Evolutionary conservation across 2,329 filamentous ascomycete genomes (phyloP), one percentile per base, ranked within the genome.

Genomic region (Tolypocladium amazonense): DNA sequence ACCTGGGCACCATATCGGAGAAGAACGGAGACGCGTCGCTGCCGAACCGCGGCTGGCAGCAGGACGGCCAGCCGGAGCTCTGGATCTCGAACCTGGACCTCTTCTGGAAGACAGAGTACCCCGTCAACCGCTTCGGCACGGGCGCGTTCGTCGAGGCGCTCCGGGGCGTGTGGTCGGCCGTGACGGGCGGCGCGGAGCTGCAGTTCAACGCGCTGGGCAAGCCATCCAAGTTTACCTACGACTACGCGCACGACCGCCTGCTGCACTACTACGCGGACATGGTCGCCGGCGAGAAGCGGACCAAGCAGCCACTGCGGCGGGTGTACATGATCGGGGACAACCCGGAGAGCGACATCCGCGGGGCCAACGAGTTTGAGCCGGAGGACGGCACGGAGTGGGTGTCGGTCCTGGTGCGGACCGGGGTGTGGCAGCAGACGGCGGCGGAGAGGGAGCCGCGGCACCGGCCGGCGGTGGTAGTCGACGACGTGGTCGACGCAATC

Each of bases 281-380:
- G 65, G 60, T 61, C 54, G 60, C 56, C 61, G 64, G 9, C 62
- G 62, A 38, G 50, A 63, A 25, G 63, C 63, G 37, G 65, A 75
- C 75, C 61, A 85, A 89, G 70, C 79, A 88, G 25, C 79, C 81
- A n/a, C 73, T 96, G 59, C 79, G 80, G 67, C 83, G 81, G 52
- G 92, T 97, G 14, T 97, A 96, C 74, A 97, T 97, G 93, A 84
- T 97, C 50, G 94, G 94, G 7, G 89, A 93, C 69, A 93, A 93
- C 68, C 89, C 89, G 6, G 90, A 90, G 69, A 94, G 89, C 66
- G 94, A 99, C 71, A 96, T 99, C 65, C 79, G 84, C 6, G 94
- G 94, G 7, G 92, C 90, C 25, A 96, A 96, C 70, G 81, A 82
- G 54, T 96, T 88, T 69, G 69, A 76, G 53, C 89, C 88, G 63